Conservation (phyloP, 371 early-diverging fungal species). For the Circinella minor region DNA sequence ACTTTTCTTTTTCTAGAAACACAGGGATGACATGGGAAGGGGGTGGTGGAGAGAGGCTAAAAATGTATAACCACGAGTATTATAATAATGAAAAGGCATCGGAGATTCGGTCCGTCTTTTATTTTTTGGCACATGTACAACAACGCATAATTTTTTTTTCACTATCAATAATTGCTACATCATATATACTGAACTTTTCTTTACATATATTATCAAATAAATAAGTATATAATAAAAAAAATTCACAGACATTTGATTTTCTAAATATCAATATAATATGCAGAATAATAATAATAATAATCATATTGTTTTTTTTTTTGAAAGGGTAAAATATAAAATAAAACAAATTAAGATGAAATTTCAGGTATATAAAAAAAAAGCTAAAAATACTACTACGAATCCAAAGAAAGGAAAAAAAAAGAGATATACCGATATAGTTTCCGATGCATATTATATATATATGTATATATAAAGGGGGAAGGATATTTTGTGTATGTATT, state of each 20-base stretch:
- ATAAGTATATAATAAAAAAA: no score
- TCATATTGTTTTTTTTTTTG: background rate
- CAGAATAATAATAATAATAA: background rate
- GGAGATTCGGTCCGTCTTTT: constrained; percentile 6
- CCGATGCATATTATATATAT: constrained; percentile 2
- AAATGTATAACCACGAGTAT: background rate
- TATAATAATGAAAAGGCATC: background rate
- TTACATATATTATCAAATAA: no score
- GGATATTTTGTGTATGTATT: background rate
- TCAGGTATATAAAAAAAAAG: background rate
- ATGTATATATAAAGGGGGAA: no score
- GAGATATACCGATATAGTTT: background rate
- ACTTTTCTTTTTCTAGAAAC: background rate
- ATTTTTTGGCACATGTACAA: background rate
- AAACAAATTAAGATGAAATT: constrained; percentile 1
- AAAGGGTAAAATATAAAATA: background rate
- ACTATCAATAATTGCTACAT: no score
- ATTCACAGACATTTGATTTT: no score
- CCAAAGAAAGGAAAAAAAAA: background rate
- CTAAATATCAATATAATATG: background rate
- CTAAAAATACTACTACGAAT: constrained; percentile 9
- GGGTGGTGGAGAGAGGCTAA: background rate
- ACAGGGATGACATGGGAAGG: background rate
- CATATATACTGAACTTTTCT: no score
- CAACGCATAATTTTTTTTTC: no score